Evolutionary conservation across 768 basidiomycete genomes (phyloP), one percentile per base, ranked within the genome.

Genomic region (Gymnopilus dilepis): DNA sequence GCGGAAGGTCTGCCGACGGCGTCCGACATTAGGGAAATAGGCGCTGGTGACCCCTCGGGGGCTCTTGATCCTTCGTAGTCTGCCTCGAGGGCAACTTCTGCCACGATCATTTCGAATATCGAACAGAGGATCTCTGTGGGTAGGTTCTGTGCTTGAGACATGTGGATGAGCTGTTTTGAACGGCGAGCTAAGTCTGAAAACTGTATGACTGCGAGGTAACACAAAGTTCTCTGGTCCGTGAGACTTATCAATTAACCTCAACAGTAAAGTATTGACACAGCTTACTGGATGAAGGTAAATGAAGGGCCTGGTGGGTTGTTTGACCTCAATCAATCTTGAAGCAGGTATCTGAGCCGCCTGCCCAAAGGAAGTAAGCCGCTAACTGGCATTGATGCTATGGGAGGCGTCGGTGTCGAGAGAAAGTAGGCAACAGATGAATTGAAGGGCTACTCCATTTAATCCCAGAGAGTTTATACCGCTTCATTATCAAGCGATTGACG

Each of bases 101-200:
- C 1, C 37, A 26, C 13, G 24, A 57, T 59, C n/a, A 59, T 37
- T 19, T 59, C 58, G 45, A 63, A 63, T 34, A 63, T 63, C 21
- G 52, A 38, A 15, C 58, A 63, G 6, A 63, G 42, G 15, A 63
- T 59, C 31, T 63, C 62, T 31, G 62, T 58, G 6, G 62, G 62
- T 3, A 63, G 62, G 1, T 48, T 45, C 13, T 63, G 50, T 6
- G 38, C 42, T 26, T 19, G 31, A 33, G 52, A 26, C 56, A 57
- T 58, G 12, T n/a, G 13, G 7, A 12, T 3, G 6, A 17, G 17
- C 19, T n/a, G 28, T 17, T n/a, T 19, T 31, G 26, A 3, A 28
- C 28, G 5, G 26, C 31, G 47, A 13, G 15, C 28, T 31, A 17
- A n/a, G 26, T 30, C 11, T 17, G 28, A 28, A 28, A 11, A 7